Evolutionary conservation across 208 protist species (phyloP).

Genomic region (Phytomonas sp.): DNA sequence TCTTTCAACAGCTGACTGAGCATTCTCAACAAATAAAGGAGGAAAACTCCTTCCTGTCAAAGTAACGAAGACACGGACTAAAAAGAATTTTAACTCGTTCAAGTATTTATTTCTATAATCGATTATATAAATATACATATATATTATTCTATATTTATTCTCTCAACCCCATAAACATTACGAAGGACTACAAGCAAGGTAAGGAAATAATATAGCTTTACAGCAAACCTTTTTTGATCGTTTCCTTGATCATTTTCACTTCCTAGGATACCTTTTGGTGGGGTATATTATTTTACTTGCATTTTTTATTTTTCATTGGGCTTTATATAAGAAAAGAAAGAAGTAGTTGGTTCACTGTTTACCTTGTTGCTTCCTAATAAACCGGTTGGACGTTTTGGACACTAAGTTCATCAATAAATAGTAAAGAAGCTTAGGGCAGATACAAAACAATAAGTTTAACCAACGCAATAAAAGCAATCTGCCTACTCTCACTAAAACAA

Average conservation of each 20-base stretch:
- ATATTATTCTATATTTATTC: neutral
- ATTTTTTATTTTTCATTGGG: slow-evolving; percentile 5
- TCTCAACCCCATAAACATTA: neutral
- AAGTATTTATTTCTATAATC: neutral
- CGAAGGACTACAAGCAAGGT: neutral
- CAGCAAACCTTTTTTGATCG: neutral
- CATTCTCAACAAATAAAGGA: neutral
- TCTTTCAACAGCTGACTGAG: neutral
- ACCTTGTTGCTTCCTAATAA: slow-evolving; percentile 8
- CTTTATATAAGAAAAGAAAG: slow-evolving; percentile 1
- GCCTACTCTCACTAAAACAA: neutral
- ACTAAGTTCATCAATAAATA: neutral
- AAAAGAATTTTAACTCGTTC: neutral
- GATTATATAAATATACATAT: neutral
- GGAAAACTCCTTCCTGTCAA: neutral
- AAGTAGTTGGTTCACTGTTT: slow-evolving; percentile 9
- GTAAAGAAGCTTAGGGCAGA: neutral
- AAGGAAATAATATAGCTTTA: neutral
- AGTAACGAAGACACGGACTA: neutral
- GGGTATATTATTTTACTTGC: slow-evolving; percentile 4
- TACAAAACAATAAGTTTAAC: neutral
- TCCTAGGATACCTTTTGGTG: neutral
- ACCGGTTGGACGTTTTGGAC: slow-evolving; percentile 2
- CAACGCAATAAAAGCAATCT: neutral
- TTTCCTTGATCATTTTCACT: slow-evolving; percentile 4